These are phyloP conservation scores for Bipolaris sorokiniana DNA, from an alignment of 2,329 filamentous ascomycete genomes.

Conservation along the genomic window DNA sequence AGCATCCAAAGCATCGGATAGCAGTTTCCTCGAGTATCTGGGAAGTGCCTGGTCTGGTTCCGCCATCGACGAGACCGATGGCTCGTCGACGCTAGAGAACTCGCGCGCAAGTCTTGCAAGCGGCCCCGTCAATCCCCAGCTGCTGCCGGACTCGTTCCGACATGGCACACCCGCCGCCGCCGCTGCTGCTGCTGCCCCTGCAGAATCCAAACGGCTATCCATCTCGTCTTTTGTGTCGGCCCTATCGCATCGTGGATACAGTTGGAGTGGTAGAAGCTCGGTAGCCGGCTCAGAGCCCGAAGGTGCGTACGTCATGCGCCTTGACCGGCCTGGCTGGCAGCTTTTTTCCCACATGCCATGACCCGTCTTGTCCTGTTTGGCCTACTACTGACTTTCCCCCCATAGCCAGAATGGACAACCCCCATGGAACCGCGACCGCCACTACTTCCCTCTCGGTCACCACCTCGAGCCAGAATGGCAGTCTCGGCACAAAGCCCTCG, in stretches of 20 bases:
- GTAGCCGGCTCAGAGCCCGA: constrained; percentile 54
- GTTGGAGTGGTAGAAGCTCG: constrained; percentile 56
- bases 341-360: constrained; percentile 10
- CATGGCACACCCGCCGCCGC: constrained; percentile 52
- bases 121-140: constrained; percentile 30
- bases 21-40: constrained; percentile 45
- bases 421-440: constrained; percentile 50
- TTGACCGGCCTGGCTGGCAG: neutral
- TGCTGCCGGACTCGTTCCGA: constrained; percentile 58
- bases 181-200: constrained; percentile 25
- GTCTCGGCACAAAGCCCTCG: constrained; percentile 47
- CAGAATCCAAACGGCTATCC: constrained; percentile 69
- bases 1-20: constrained; percentile 53
- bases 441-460: constrained; percentile 54
- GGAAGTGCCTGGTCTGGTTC: constrained; percentile 44
- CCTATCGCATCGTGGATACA: constrained; percentile 58
- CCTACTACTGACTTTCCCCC: constrained; percentile 14
- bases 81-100: constrained; percentile 49
- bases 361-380: constrained; percentile 4
- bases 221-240: constrained; percentile 72
- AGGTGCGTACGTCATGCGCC: constrained; percentile 44
- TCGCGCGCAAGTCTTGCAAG: constrained; percentile 15
- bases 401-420: constrained; percentile 37
- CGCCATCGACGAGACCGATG: constrained; percentile 57
- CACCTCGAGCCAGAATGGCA: constrained; percentile 53